Evolutionary conservation across 208 protist genomes (phyloP).

Genomic region (Acanthamoeba sp.): DNA sequence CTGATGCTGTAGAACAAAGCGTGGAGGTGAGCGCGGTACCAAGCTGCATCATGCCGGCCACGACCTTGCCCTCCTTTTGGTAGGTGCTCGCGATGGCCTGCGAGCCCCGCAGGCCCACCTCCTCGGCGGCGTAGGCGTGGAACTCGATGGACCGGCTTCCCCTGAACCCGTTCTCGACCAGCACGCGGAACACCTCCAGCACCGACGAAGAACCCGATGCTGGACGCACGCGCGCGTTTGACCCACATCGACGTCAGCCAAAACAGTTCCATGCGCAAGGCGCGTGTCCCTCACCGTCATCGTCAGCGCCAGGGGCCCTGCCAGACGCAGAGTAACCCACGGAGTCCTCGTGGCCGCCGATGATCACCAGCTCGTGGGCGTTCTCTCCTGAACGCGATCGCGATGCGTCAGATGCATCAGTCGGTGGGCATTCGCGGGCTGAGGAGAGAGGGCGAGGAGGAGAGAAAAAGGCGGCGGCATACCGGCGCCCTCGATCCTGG

Average conservation of each 20-base stretch:
- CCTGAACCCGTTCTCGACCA: constrained; percentile 77
- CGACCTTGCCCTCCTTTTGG: constrained; percentile 63
- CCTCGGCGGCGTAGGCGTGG: constrained; percentile 81
- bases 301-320: constrained; percentile 62
- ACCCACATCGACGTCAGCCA: neutral
- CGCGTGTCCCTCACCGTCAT: neutral
- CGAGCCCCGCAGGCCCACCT: constrained; percentile 79
- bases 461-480: neutral
- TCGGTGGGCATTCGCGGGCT: neutral
- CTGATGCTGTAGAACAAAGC: neutral
- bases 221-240: neutral
- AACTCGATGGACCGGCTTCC: constrained; percentile 77
- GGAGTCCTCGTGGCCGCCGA: constrained; percentile 79
- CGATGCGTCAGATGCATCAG: neutral
- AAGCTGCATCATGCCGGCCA: constrained; percentile 81
- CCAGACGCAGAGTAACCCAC: constrained; percentile 16
- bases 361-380: constrained; percentile 77
- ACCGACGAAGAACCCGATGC: constrained; percentile 76
- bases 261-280: too few relatives aligned
- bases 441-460: neutral
- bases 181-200: constrained; percentile 78
- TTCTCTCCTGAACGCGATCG: too few relatives aligned
- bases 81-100: constrained; percentile 79
- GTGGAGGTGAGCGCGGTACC: neutral
- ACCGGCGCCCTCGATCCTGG: constrained; percentile 70